phyloP scores from a whole-genome alignment of 169 alveolate species.

The Blepharisma undulans region DNA sequence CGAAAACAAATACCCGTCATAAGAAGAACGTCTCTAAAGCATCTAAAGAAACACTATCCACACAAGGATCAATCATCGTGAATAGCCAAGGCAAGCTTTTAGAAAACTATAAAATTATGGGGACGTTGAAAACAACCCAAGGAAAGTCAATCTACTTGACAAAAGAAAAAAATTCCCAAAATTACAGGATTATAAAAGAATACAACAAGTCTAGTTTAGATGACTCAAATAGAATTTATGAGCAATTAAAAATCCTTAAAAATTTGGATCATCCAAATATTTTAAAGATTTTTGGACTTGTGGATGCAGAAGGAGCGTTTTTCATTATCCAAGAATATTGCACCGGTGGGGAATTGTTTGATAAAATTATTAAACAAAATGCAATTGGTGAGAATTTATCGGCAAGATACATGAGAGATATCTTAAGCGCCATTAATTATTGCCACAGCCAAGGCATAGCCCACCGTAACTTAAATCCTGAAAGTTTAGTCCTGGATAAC shows the following conservation, averaged over 20 bases:
- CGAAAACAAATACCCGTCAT: too few relatives aligned
- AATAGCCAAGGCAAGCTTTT: too few relatives aligned
- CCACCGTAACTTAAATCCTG: conserved; percentile 75
- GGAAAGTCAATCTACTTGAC: conserved; percentile 31
- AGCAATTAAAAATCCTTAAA: conserved; percentile 51
- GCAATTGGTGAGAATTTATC: conserved; percentile 54
- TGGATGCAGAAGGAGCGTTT: conserved; percentile 73
- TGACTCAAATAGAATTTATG: conserved; percentile 32
- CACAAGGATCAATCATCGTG: too few relatives aligned
- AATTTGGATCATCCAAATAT: conserved; percentile 60
- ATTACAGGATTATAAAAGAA: neutral
- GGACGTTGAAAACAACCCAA: conserved; percentile 42
- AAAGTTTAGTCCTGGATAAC: conserved; percentile 54
- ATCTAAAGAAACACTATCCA: too few relatives aligned
- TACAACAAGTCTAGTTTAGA: neutral
- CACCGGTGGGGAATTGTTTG: conserved; percentile 47
- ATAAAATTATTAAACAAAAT: conserved; percentile 48
- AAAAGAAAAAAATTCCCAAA: neutral
- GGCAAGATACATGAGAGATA: conserved; percentile 40
- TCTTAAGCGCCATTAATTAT: neutral
- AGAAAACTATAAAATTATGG: too few relatives aligned
- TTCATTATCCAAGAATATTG: conserved; percentile 84
- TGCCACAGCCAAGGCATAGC: neutral
- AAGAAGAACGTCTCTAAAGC: too few relatives aligned
- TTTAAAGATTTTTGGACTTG: conserved; percentile 57